Base-by-base conservation (phyloP, 2,329 filamentous ascomycete species). In the Anisogramma anomala region DNA sequence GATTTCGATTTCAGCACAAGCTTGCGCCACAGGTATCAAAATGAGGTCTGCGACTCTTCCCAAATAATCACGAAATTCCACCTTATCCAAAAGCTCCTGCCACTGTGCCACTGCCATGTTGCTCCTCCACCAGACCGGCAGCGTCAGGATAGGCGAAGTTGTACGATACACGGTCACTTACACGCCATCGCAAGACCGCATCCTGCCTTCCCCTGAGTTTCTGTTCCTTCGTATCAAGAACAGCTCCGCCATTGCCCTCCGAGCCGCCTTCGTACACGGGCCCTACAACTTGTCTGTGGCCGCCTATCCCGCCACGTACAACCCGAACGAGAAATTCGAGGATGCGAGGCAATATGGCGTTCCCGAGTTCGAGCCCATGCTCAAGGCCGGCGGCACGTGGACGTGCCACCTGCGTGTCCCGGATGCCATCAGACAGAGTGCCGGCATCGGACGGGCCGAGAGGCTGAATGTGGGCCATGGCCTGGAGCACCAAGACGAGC, bases 241-340 rank as follows among this genome's bases (percentile, higher is more conserved):
- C 61, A 88, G 84, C 8, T 91, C 84, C 28, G 82, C 85, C 43
- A 84, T 94, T 49, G 84, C 91, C 13, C 69, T 96, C 28, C 84
- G 91, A 55, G 91, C 91, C 40, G 91, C 91, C 42, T 98, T 95
- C 59, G 81, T 98, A 40, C 91, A 95, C 63, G 91, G 91, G 0
- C 91, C 91, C 1, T 98, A 98, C 58, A 93, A 81, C 1, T 72
- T 96, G 27, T 87, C 86, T 54, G 82, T 88, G 36, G 79, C 88
- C 38, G 84, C 87, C 18, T 94, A 93, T 53, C 86, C 89, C 1
- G 72, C 83, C 13, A 76, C 71, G 34, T 96, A 91, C 65, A 74
- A 88, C 53, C 86, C 89, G 2, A 87, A 94, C 61, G 67, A 71
- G 50, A 87, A 85, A 57, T 79, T 83, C 32, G 74, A 79, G 43